Evolutionary conservation across 1,139 yeast species (phyloP), one percentile per base, ranked within the genome.

Genomic region (Citeromyces hawaiiensis): DNA sequence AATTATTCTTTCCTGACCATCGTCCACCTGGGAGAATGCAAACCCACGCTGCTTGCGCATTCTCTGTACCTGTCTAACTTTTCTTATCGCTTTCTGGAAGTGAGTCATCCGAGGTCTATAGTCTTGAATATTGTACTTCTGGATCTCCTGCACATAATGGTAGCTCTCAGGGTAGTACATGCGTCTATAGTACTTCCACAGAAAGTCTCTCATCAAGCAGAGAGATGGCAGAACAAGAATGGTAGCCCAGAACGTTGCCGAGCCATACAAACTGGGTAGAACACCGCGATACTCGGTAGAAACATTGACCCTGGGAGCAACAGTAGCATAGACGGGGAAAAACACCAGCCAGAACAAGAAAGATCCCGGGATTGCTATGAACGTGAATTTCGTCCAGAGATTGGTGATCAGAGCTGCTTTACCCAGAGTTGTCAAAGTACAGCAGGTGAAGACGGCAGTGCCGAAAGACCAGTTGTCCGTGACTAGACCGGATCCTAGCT

Each of bases 21-120:
- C 94, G 49, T 87, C 96, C 39, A 85, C 91, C 60, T 91, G 98
- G 3, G 97, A 87, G 53, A 91, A 93, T 1, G 99, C 99, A 68
- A 86, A 93, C 15, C 98, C 98, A 61, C 98, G 80, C 63, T 91
- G 98, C 55, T 91, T 93, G 56, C 94, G 85, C 82, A 91, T 88
- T 59, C 99, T 74, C 59, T 91, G 96, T 31, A 93, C 97, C 59
- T 93, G 98, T 59, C 99, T 80, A 35, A 91, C 97, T 56, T 88
- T 91, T 55, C 97, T 73, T 44, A 93, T 91, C 5, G 98, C 96
- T 60, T 83, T 87, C 58, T 93, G 98, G 68, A 93, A 93, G 48
- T 88, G 95, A 49, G 87, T 95, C 76, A 88, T 79, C 50, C 96
- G 76, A 16, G 99, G 98, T 49, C 96, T 72, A 58, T 83, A 83